Evolutionary conservation across 495 filamentous ascomycete species (phyloP).

Genomic region (Penicillium desertorum): DNA sequence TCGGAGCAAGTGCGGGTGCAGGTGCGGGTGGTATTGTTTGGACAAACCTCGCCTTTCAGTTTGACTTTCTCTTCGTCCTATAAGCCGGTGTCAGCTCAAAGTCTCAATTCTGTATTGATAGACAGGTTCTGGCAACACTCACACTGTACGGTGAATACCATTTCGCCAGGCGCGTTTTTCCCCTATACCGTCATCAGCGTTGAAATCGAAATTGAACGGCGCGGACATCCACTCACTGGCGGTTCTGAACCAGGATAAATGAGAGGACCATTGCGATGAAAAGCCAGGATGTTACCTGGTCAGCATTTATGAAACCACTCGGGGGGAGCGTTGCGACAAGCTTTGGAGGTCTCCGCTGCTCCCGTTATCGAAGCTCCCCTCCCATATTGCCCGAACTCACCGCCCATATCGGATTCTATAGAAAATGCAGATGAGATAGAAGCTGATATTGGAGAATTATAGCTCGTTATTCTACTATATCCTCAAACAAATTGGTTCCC

Average conservation of each 20-base stretch:
- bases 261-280: conserved; percentile 70
- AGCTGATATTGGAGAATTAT: not conserved
- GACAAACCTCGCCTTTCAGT: conserved; percentile 78
- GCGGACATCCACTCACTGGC: conserved; percentile 66
- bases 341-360: conserved; percentile 28
- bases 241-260: conserved; percentile 95
- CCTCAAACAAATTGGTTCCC: not conserved
- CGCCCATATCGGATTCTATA: conserved; percentile 18
- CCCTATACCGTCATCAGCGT: conserved; percentile 56
- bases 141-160: conserved; percentile 97
- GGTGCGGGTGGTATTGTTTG: not conserved
- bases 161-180: conserved; percentile 97
- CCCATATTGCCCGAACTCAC: conserved; percentile 37
- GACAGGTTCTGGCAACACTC: conserved; percentile 29
- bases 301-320: conserved; percentile 24
- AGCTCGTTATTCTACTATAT: not conserved
- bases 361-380: conserved; percentile 33
- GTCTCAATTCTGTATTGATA: not conserved
- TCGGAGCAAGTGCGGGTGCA: conserved; percentile 6
- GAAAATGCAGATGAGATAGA: not conserved
- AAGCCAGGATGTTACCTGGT: conserved; percentile 24
- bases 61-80: conserved; percentile 94
- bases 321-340: conserved; percentile 14
- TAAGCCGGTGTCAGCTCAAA: conserved; percentile 5
- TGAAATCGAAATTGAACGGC: not conserved